Evolutionary conservation across 495 filamentous ascomycete species (phyloP), one percentile per base, ranked within the genome.

Genomic region (Sabuloglossum arenarium): DNA sequence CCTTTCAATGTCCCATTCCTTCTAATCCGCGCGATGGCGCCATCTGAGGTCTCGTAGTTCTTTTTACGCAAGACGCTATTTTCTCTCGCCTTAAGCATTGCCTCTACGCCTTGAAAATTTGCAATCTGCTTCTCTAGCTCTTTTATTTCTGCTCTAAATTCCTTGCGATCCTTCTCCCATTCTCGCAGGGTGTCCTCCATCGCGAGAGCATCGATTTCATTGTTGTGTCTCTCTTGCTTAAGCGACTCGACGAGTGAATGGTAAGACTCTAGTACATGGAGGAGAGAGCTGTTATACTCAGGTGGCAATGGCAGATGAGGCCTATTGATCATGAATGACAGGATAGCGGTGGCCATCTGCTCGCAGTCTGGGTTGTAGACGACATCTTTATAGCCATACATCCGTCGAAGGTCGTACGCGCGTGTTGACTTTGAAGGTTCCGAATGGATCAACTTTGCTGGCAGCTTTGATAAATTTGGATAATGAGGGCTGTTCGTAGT

Each of bases 261-360:
- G 25, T 50, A 56, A 11, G 55, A 39, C 28, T 57, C 55, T 21
- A 57, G 32, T n/a, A 57, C 39, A 19, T 54, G 25, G 3, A 57
- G 43, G 4, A 57, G 55, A 19, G 16, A 14, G 45, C 55, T 57
- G 47, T 50, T 30, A 24, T 57, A 57, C 27, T 47, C 16, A n/a
- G 55, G 39, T 3, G 55, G 55, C 23, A 57, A n/a, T 29, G 39
- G 39, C 16, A 19, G 39, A 43, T 43, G 39, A 4, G 39, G 39
- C 16, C n/a, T 43, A 23, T 43, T 21, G 16, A 43, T 23, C n/a
- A 43, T 12, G 39, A 43, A 16, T 23, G 39, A 43, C 39, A 43
- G 10, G 39, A 43, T 43, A 43, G 39, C 39, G 21, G 39, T 43
- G 39, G 21, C 19, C 39, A 43, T 43, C 39, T 43, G 39, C 9